phyloP scores from a whole-genome alignment of 805 yeast genomes.

The Metschnikowia kunwiensis region DNA sequence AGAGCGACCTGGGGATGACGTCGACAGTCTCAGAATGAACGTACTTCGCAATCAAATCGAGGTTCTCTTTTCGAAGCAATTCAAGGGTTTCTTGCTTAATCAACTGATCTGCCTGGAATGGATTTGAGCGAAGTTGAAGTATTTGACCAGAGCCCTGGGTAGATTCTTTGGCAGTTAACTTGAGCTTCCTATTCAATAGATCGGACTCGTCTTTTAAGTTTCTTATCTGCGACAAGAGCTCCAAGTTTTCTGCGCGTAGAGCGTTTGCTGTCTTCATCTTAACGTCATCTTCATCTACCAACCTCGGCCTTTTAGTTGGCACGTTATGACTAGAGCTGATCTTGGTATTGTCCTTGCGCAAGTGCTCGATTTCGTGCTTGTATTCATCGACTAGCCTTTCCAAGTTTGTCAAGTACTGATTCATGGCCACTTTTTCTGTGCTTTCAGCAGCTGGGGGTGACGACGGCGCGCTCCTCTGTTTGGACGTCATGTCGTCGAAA shows the following conservation, averaged over 20 bases:
- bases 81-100: conserved; percentile 52
- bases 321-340: conserved; percentile 9
- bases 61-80: conserved; percentile 55
- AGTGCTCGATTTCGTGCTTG: conserved; percentile 46
- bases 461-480: conserved; percentile 11
- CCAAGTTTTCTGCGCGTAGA: conserved; percentile 41
- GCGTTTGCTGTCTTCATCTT: conserved; percentile 21
- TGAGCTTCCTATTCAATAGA: conserved; percentile 35
- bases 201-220: conserved; percentile 35
- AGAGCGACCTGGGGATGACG: conserved; percentile 56
- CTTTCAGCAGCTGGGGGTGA: conserved; percentile 8
- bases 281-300: conserved; percentile 20
- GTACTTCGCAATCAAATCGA: conserved; percentile 42
- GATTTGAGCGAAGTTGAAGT: conserved; percentile 64
- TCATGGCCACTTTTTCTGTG: conserved; percentile 28
- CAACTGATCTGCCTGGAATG: conserved; percentile 59
- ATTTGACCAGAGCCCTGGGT: conserved; percentile 37
- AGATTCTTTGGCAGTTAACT: conserved; percentile 20
- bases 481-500: conserved; percentile 32
- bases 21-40: conserved; percentile 21
- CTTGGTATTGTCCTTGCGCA: conserved; percentile 31
- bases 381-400: conserved; percentile 54
- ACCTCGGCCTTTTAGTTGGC: conserved; percentile 27
- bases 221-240: conserved; percentile 34
- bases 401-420: conserved; percentile 38